Base-by-base conservation (phyloP, 805 yeast species). In the Lipomyces starkeyi region DNA sequence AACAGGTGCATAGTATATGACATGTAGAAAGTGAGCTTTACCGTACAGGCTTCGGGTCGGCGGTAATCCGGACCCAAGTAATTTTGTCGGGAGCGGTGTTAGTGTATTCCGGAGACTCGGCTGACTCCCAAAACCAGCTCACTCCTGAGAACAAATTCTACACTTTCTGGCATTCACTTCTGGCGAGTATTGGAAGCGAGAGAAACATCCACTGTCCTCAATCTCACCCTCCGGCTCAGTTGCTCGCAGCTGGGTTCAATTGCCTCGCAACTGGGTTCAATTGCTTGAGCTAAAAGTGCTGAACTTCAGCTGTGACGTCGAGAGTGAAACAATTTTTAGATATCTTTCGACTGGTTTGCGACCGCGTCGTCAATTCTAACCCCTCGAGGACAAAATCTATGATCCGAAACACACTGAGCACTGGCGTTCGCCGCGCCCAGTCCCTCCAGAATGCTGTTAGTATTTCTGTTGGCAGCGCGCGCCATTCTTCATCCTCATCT, bases 401-500 rank as follows among this genome's bases (percentile, higher is more conserved):
- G 43, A 37, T 43, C 49, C 49, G 20, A 17, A 43, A 11, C 22
- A 43, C 49, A 25, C 49, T 43, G 49, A 17, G 20, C 6, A 25
- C 20, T 43, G 11, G 49, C 14, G 49, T 43, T 9, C 49, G 49
- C 20, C 49, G 14, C 11, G 49, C 49, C 8, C 20, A 2, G 22
- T 43, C 49, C n/a, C 11, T 43, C 22, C 49, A 17, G 20, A 17
- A 7, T 17, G 20, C 49, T 37, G 17, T 37, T 17, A 7, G 49
- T 43, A n/a, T 43, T 43, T 43, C 49, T n/a, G 20, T n/a, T 43
- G 22, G n/a, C 22, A n/a, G 9, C 3, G 11, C 3, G 20, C 49
- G 49, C 20, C 49, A 43, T 27, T 63, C 66, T 20, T 64, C 62
- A 35, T 64, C 67, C 2, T 35, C 66, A 17, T 59, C 66, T 8